Percentiles rank a stretch among this genome's conserved stretches.
Evolutionary conservation across 2,329 filamentous ascomycete species (phyloP).

Genomic region (Xylariaceae sp.): DNA sequence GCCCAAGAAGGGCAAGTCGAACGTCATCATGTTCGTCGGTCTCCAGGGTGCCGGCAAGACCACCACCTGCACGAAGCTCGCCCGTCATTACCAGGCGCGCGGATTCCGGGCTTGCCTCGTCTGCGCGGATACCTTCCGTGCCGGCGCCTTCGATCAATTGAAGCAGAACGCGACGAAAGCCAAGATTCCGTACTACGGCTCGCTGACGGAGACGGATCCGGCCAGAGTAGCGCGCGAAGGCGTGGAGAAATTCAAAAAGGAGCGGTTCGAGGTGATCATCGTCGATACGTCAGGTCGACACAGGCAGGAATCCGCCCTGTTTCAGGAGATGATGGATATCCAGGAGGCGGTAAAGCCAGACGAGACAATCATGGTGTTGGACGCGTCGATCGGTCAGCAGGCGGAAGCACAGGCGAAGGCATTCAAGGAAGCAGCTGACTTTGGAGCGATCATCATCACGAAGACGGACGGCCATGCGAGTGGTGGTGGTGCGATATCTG

Average conservation of each 20-base stretch:
- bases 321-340: constrained; percentile 97
- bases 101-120: constrained; percentile 92
- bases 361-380: constrained; percentile 97
- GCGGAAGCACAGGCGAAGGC: constrained; percentile 91
- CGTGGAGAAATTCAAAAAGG: constrained; percentile 98
- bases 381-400: constrained; percentile 93
- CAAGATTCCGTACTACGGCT: constrained; percentile 98
- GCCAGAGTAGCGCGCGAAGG: constrained; percentile 90
- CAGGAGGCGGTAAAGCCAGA: constrained; percentile 85
- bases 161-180: constrained; percentile 99
- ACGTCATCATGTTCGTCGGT: constrained; percentile 99
- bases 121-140: constrained; percentile 96
- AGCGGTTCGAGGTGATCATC: constrained; percentile 96
- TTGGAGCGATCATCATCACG: constrained; percentile 97
- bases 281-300: constrained; percentile 96
- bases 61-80: constrained; percentile 95
- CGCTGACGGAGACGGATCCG: constrained; percentile 91
- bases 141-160: constrained; percentile 94
- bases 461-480: constrained; percentile 96
- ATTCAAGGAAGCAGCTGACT: constrained; percentile 95
- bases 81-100: constrained; percentile 86
- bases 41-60: constrained; percentile 97
- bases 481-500: constrained; percentile 94
- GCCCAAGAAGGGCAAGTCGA: constrained; percentile 90
- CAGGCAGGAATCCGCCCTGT: constrained; percentile 88